Percentiles rank a stretch among this genome's conserved stretches.
Evolutionary conservation across 2,329 filamentous ascomycete genomes (phyloP).

Genomic region (Talaromyces albobiverticillius): DNA sequence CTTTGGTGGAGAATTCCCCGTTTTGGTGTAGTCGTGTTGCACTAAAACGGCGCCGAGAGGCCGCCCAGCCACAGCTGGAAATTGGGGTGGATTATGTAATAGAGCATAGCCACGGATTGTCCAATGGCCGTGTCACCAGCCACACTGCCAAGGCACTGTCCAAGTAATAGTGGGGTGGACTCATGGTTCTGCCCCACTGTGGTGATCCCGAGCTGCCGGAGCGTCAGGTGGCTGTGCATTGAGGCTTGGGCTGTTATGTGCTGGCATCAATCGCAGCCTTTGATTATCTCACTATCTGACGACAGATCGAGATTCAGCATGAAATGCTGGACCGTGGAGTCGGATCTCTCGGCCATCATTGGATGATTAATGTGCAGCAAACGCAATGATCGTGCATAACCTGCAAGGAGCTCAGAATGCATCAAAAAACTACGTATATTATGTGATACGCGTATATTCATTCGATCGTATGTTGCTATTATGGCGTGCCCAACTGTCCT

Average conservation of each 20-base stretch:
- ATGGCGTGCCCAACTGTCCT: conserved; percentile 2
- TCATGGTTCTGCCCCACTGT: background rate
- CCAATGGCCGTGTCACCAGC: background rate
- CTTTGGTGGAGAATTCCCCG: background rate
- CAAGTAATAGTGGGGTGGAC: too few species aligned
- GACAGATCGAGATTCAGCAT: too few species aligned
- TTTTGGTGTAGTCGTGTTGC: background rate
- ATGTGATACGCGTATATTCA: background rate
- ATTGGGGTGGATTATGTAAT: too few species aligned
- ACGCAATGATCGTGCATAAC: background rate
- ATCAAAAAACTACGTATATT: too few species aligned
- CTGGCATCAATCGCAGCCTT: too few species aligned
- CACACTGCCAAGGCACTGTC: conserved; percentile 8
- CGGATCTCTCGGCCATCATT: too few species aligned
- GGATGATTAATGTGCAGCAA: too few species aligned
- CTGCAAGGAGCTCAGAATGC: background rate
- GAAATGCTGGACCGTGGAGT: too few species aligned
- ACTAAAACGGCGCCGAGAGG: background rate
- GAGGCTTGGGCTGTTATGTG: too few species aligned
- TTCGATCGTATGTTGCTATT: background rate
- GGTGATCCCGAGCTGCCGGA: too few species aligned
- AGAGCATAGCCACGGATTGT: background rate
- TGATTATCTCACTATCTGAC: too few species aligned
- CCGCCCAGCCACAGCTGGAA: background rate
- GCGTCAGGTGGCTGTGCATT: too few species aligned